These are phyloP conservation scores for Atkinsonella hypoxylon DNA, from an alignment of 2,329 filamentous ascomycete species.

Conservation along the genomic window DNA sequence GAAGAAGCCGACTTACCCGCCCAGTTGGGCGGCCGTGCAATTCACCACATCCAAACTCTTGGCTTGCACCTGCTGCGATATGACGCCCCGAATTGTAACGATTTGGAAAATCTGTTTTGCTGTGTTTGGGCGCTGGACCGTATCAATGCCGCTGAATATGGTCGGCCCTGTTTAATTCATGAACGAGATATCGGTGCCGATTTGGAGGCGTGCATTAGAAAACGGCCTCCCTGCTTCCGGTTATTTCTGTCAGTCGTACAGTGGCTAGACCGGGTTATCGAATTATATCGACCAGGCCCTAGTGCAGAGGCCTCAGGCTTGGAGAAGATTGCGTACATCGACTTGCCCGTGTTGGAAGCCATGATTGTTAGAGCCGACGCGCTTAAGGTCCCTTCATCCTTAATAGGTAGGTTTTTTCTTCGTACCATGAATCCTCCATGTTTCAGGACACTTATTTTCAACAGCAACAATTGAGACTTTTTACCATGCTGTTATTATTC, in stretches of 20 bases:
- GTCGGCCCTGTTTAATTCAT: constrained; percentile 46
- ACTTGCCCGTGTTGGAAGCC: constrained; percentile 44
- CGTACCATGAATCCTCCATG: background rate
- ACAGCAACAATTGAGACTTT: constrained; percentile 49
- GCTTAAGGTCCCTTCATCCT: constrained; percentile 32
- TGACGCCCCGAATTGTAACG: constrained; percentile 26
- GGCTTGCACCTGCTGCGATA: constrained; percentile 38
- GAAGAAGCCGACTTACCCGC: constrained; percentile 44
- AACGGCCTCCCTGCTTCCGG: constrained; percentile 42
- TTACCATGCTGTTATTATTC: constrained; percentile 51
- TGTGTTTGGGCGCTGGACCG: constrained; percentile 50
- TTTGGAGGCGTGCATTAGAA: constrained; percentile 36
- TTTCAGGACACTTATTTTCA: background rate
- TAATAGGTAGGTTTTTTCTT: constrained; percentile 30
- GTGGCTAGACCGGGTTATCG: constrained; percentile 46
- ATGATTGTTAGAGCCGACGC: constrained; percentile 44
- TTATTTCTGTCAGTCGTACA: constrained; percentile 42
- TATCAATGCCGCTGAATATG: constrained; percentile 47
- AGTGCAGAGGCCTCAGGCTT: constrained; percentile 26
- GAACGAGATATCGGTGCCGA: constrained; percentile 46
- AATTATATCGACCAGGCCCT: constrained; percentile 44
- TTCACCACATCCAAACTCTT: constrained; percentile 45
- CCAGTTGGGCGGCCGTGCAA: constrained; percentile 38
- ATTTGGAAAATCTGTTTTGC: constrained; percentile 40
- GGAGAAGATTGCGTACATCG: constrained; percentile 35